Conservation (phyloP, 352 stramenopile species). For the Phytophthora palmivora region DNA sequence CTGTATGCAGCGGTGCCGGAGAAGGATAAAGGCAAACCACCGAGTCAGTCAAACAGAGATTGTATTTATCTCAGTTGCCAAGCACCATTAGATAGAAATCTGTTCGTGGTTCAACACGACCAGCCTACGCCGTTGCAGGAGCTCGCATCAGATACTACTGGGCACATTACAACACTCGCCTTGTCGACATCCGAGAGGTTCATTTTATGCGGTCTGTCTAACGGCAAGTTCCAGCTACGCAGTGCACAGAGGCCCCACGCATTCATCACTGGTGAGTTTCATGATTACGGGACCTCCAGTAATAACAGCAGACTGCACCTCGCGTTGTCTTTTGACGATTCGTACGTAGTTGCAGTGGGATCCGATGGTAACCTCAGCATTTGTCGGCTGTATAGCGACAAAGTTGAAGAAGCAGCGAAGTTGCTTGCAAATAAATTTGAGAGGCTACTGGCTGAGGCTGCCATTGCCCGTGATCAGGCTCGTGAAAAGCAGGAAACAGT, state of each 20-base stretch:
- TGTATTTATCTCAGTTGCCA: constrained; percentile 61
- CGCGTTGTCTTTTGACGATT: constrained; percentile 87
- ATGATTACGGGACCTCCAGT: constrained; percentile 54
- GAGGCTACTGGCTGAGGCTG: constrained; percentile 51
- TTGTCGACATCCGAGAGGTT: constrained; percentile 68
- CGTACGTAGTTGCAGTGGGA: constrained; percentile 74
- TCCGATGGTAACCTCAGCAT: constrained; percentile 83
- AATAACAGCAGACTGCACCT: constrained; percentile 35
- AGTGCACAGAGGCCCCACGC: constrained; percentile 51
- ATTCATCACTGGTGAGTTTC: constrained; percentile 81
- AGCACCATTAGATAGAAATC: constrained; percentile 37
- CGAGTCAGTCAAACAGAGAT: constrained; percentile 20
- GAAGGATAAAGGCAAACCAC: constrained; percentile 28
- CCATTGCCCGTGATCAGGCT: constrained; percentile 61
- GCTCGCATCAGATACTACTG: constrained; percentile 47
- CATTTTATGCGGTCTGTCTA: constrained; percentile 75
- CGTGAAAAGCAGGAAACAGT: constrained; percentile 59
- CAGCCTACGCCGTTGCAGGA: constrained; percentile 41
- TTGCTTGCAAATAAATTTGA: constrained; percentile 47
- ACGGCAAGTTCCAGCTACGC: constrained; percentile 86
- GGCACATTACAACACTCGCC: constrained; percentile 47
- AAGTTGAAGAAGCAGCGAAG: constrained; percentile 51
- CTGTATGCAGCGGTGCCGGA: constrained; percentile 45
- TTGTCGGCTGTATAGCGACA: constrained; percentile 64
- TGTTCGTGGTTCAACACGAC: constrained; percentile 48